phyloP scores from a whole-genome alignment of 2,329 filamentous ascomycete genomes.

The Volutella citrinella region DNA sequence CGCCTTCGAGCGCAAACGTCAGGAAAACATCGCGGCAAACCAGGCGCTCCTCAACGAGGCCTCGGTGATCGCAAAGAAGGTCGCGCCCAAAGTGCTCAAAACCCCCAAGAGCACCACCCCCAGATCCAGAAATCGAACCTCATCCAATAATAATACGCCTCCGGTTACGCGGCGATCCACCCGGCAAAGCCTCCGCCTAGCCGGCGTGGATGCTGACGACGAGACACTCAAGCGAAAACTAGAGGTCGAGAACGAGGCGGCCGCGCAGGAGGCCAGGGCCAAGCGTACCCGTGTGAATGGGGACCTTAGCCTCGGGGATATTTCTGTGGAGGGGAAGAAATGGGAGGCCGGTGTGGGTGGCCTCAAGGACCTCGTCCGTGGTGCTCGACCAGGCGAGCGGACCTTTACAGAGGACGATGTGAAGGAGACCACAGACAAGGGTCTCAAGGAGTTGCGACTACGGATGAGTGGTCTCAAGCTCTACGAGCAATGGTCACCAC shows the following conservation, averaged over 20 bases:
- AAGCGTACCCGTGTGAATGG: conserved; percentile 57
- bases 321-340: conserved; percentile 75
- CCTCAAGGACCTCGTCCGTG: conserved; percentile 56
- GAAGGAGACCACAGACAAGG: conserved; percentile 73
- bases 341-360: conserved; percentile 69
- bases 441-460: conserved; percentile 68
- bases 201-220: conserved; percentile 50
- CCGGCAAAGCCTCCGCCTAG: conserved; percentile 56
- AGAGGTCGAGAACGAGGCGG: conserved; percentile 45
- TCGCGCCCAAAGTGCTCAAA: conserved; percentile 62
- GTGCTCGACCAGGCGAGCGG: conserved; percentile 73
- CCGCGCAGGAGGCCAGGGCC: conserved; percentile 42
- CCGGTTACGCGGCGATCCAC: no score
- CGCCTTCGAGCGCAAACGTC: conserved; percentile 80
- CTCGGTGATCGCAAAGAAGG: conserved; percentile 65
- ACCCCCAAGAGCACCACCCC: no score
- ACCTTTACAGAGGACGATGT: conserved; percentile 87
- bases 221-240: conserved; percentile 48
- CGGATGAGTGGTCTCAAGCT: conserved; percentile 75
- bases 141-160: no score
- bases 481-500: conserved; percentile 82
- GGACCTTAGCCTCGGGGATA: conserved; percentile 69
- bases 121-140: no score
- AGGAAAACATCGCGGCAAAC: conserved; percentile 84
- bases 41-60: conserved; percentile 78